Base-by-base conservation (phyloP, 176 grass and related monocot genomes). In the Musa troglodytarum region DNA sequence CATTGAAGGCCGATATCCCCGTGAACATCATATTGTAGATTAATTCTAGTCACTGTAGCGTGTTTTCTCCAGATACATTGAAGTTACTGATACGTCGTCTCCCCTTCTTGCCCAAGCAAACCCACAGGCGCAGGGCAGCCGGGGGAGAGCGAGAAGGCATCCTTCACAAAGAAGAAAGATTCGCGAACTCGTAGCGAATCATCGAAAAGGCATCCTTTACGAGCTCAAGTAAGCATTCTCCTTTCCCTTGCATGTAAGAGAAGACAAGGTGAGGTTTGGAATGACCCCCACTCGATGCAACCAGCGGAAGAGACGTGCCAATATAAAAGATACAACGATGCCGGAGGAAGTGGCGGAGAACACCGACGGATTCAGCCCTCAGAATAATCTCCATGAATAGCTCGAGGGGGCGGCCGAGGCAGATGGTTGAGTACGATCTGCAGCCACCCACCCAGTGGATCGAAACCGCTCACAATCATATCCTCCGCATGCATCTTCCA, bases 401-500 rank as follows among this genome's bases (percentile, higher is more conserved):
- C 11, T 12, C 13, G 25, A 68, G 65, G 43, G 65, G 65, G 43
- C 4, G 9, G 5, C 25, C 11, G 25, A 68, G 28, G 9, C 65
- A 49, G 43, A 26, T 9, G 65, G 10, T 11, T 17, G 43, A 49
- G 11, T 9, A 68, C 13, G 26, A 68, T 70, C 9, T 70, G 19
- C 13, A 25, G 68, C 68, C 68, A 0, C 9, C 17, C 43, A 70
- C 68, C 52, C 59, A 79, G 68, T 74, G 71, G 49, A 51, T 28
- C 20, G 83, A 86, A 65, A 49, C 53, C 3, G 65, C 68, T 49
- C 50, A 56, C 2, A 55, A 49, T 53, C 77, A 70, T 74, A 24
- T 83, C 53, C 10, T 88, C 52, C 71, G 66, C 65, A 14, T 91
- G 71, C 59, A 49, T 29, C 82, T 96, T 81, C 83, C 76, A 77